Evolutionary conservation across 441 rosid genomes (phyloP).

Genomic region (Adansonia madagascariensis): DNA sequence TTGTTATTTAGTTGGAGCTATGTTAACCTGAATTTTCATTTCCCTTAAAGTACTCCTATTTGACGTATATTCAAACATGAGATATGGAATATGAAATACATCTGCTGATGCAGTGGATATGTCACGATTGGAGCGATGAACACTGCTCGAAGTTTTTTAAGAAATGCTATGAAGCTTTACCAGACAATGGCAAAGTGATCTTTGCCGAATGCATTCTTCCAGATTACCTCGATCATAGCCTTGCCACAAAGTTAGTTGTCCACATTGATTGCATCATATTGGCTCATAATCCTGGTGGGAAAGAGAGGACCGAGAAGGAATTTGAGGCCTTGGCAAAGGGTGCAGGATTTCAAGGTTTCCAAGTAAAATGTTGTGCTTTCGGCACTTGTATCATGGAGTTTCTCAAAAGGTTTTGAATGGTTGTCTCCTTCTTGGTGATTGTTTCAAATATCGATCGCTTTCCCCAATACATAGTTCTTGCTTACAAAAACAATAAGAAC

Average conservation of each 20-base stretch:
- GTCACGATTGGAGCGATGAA: conserved; percentile 84
- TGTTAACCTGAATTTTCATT: no score
- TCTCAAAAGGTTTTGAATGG: conserved; percentile 50
- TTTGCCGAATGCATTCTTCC: conserved; percentile 71
- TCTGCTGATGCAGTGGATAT: conserved; percentile 58
- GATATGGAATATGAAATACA: no score
- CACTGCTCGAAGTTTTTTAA: conserved; percentile 68
- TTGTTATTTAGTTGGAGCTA: not conserved
- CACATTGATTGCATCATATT: conserved; percentile 53
- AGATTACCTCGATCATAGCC: conserved; percentile 60
- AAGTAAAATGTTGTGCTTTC: conserved; percentile 57
- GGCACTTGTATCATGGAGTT: conserved; percentile 68
- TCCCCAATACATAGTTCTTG: not conserved
- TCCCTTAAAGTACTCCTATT: no score
- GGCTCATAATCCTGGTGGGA: conserved; percentile 83
- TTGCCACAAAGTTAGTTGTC: conserved; percentile 42
- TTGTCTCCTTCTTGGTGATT: no score
- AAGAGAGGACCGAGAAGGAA: conserved; percentile 81
- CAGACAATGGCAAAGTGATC: conserved; percentile 70
- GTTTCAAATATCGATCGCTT: no score
- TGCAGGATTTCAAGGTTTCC: conserved; percentile 73
- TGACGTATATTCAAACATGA: no score
- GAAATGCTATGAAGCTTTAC: conserved; percentile 70
- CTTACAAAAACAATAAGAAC: not conserved
- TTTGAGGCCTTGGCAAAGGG: conserved; percentile 70